Conservation (phyloP, 805 yeast genomes). For the Candida golubevii region DNA sequence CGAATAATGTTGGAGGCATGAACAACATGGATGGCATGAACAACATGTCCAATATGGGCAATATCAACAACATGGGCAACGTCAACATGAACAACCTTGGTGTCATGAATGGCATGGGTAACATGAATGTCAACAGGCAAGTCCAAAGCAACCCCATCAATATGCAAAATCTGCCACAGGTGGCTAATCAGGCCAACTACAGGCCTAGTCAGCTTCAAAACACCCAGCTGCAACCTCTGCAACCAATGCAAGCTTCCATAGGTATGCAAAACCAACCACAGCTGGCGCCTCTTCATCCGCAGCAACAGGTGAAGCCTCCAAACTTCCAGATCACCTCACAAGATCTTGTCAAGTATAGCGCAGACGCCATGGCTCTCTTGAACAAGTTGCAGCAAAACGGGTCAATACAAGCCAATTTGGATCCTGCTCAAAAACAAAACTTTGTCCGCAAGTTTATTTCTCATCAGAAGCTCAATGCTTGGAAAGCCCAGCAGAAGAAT, state of each 20-base stretch:
- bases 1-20: constrained; percentile 6
- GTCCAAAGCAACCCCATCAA: constrained; percentile 5
- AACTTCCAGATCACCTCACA: constrained; percentile 21
- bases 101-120: constrained; percentile 15
- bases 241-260: constrained; percentile 5
- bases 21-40: constrained; percentile 9
- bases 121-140: constrained; percentile 5
- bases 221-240: constrained; percentile 6
- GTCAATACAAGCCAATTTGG: constrained; percentile 31
- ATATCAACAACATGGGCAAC: constrained; percentile 9
- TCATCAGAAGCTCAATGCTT: constrained; percentile 32
- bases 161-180: constrained; percentile 7
- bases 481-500: constrained; percentile 26
- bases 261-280: constrained; percentile 9
- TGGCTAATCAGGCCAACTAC: constrained; percentile 4
- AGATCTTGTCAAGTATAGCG: constrained; percentile 35
- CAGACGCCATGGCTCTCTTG: constrained; percentile 39
- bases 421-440: constrained; percentile 33
- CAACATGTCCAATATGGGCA: constrained; percentile 13
- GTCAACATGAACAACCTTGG: constrained; percentile 9
- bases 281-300: constrained; percentile 13
- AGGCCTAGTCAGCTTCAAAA: constrained; percentile 3
- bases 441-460: constrained; percentile 36
- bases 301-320: constrained; percentile 11
- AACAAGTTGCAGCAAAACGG: constrained; percentile 33